Evolutionary conservation across 1,284 basidiomycete species (phyloP), one percentile per base, ranked within the genome.

Genomic region (Ceratobasidium sp.): DNA sequence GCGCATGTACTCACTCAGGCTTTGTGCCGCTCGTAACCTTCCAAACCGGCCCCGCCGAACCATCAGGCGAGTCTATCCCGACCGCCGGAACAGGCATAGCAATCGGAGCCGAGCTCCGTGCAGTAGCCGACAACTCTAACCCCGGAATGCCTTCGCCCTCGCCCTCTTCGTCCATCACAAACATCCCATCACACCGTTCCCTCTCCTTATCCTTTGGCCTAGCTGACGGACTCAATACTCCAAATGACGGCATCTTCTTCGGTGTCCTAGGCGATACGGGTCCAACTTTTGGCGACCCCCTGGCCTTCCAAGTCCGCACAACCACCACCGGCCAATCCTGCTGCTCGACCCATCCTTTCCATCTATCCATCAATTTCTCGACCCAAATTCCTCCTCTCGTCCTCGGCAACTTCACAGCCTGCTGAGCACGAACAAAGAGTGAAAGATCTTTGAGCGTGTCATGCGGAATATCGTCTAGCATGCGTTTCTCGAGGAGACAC

Each of bases 401-500:
- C 3, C 91, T 83, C 0, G 90, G 89, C 0, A 89, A 84, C 77
- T 92, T 91, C 50, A 85, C 83, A 1, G 84, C 82, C 80, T 99
- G 97, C 58, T 87, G 84, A 7, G 80, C 74, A 30, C 86, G 85
- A 2, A 92, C 84, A 74, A 88, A 92, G 0, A 80, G 78, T 0
- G 90, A 85, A 2, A 99, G 86, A 70, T 91, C 87, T 55, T 87
- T 87, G 73, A 98, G 82, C 38, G 95, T 86, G 38, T 87, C 85
- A 26, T 84, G 80, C 2, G 91, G 85, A 58, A 98, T 82, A 76
- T 93, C 92, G 61, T 92, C 88, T 26, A 99, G 86, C 77, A 95
- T 87, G 4, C 88, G 87, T 35, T 85, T 86, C 79, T 98, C 95
- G 26, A 99, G 87, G 69, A 98, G 86, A 0, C 91, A 90, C 80